A percentile compares a stretch with the other conserved stretches of the same genome.
Conservation (phyloP, 768 basidiomycete genomes). For the Paxillus rubicundulus region DNA sequence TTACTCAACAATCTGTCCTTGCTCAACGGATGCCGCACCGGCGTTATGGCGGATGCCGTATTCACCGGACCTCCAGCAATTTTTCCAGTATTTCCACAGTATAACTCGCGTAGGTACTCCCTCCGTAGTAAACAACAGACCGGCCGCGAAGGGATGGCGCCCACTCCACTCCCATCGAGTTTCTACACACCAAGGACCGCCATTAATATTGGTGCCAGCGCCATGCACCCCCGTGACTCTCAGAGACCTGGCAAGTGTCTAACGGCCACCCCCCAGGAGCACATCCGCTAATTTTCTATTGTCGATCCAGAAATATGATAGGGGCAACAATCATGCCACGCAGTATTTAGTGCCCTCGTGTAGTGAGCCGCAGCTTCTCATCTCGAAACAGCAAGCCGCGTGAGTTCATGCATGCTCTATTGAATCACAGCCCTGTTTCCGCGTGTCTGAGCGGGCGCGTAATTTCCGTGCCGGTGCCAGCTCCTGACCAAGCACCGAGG, state of each 20-base stretch:
- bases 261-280: background rate
- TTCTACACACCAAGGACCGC: no score
- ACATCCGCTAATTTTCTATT: background rate
- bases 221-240: no score
- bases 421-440: slow-evolving; percentile 22
- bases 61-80: slow-evolving; percentile 1
- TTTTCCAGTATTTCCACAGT: no score
- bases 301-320: background rate
- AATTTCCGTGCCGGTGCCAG: slow-evolving; percentile 11
- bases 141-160: no score
- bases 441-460: slow-evolving; percentile 19
- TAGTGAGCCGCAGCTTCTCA: slow-evolving; percentile 17
- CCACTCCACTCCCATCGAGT: no score
- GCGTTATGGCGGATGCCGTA: slow-evolving; percentile 21
- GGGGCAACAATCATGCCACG: background rate
- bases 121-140: no score
- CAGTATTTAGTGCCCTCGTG: slow-evolving; percentile 10
- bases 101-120: no score
- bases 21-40: slow-evolving; percentile 7
- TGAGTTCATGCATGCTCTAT: slow-evolving; percentile 13
- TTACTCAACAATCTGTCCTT: background rate
- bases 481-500: slow-evolving; percentile 1
- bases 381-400: slow-evolving; percentile 13
- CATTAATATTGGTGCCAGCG: no score
- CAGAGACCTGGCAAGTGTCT: no score